A percentile compares a stretch with the other conserved stretches of the same genome.
Conservation (phyloP, 306 rosid genomes). For the Betula pendula region DNA sequence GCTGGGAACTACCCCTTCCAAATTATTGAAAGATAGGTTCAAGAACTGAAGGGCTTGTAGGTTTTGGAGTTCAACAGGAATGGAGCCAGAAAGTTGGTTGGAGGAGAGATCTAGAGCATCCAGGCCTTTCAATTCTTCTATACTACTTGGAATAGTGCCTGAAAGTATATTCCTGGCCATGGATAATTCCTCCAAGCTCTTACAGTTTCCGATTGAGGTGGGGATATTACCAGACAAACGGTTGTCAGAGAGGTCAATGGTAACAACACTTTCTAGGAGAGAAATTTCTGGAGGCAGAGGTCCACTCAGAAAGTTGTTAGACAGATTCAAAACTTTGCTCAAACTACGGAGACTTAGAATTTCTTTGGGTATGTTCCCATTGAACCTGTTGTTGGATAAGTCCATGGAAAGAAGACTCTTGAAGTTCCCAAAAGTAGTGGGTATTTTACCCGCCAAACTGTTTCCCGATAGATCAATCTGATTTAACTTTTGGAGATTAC, state of each 20-base stretch:
- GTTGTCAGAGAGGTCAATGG: conserved; percentile 64
- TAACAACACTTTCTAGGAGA: conserved; percentile 25
- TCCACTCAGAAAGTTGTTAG: conserved; percentile 59
- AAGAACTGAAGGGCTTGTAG: conserved; percentile 42
- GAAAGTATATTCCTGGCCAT: conserved; percentile 55
- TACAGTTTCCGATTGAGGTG: conserved; percentile 48
- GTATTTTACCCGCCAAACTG: conserved; percentile 44
- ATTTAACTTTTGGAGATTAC: conserved; percentile 52
- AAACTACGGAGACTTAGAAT: conserved; percentile 51
- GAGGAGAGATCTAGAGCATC: conserved; percentile 67
- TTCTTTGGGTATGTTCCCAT: conserved; percentile 59
- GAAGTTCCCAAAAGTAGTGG: conserved; percentile 49
- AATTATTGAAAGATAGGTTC: conserved; percentile 60
- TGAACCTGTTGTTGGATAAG: conserved; percentile 61
- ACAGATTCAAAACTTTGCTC: conserved; percentile 55
- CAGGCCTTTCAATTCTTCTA: conserved; percentile 57
- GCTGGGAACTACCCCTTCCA: conserved; percentile 62
- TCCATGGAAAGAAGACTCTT: conserved; percentile 54
- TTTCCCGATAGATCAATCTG: conserved; percentile 59
- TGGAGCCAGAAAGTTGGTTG: conserved; percentile 65
- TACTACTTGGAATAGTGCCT: conserved; percentile 56
- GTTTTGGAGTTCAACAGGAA: conserved; percentile 56
- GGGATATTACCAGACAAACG: conserved; percentile 54
- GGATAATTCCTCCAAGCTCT: conserved; percentile 53
- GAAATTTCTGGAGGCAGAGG: conserved; percentile 58